Percentiles rank a stretch among this genome's conserved stretches.
Evolutionary conservation across 306 rosid species (phyloP).

Genomic region (Rosa rugosa): DNA sequence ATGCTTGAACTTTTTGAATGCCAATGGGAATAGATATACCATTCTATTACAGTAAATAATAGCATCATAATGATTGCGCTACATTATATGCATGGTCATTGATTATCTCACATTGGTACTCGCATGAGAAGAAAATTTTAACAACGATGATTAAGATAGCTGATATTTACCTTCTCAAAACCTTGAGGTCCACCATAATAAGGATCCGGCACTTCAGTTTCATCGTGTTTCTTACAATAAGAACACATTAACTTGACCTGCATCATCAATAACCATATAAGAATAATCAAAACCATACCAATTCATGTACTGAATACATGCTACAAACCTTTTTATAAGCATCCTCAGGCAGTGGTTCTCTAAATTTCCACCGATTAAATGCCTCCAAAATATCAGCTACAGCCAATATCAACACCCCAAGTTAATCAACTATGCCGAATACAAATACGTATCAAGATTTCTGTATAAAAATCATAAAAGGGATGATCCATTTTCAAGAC

Average conservation of each 20-base stretch:
- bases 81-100: neutral
- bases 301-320: neutral
- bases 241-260: slow-evolving; percentile 93
- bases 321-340: slow-evolving; percentile 66
- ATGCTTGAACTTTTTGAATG: neutral
- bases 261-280: slow-evolving; percentile 19
- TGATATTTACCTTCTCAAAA: slow-evolving; percentile 76
- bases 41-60: neutral
- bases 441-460: neutral
- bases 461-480: neutral
- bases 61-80: neutral
- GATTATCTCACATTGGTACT: neutral
- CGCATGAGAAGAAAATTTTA: neutral
- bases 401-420: slow-evolving; percentile 30
- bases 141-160: neutral
- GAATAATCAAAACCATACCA: slow-evolving; percentile 9
- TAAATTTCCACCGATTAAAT: slow-evolving; percentile 61
- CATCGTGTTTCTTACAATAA: slow-evolving; percentile 69
- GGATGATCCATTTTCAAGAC: neutral
- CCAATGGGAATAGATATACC: neutral
- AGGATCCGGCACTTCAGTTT: slow-evolving; percentile 93
- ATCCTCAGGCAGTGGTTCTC: slow-evolving; percentile 62
- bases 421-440: neutral
- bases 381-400: slow-evolving; percentile 76
- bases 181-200: slow-evolving; percentile 87